phyloP scores from a whole-genome alignment of 2,329 filamentous ascomycete genomes.

The Fusarium kyushuense region DNA sequence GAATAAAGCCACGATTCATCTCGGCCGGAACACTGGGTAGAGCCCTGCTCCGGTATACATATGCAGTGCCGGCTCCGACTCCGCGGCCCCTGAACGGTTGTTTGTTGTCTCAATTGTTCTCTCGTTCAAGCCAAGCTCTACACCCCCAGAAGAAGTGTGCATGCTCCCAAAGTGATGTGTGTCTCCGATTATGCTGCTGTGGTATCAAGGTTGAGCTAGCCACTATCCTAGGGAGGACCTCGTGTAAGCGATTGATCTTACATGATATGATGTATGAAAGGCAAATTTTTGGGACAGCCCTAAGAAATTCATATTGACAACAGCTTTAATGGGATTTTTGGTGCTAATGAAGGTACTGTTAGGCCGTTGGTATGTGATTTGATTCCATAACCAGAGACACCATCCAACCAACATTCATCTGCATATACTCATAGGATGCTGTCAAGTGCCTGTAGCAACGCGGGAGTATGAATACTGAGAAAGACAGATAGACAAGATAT shows the following conservation, averaged over 20 bases:
- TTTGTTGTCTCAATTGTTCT: constrained; percentile 38
- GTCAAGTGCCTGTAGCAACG: constrained; percentile 1
- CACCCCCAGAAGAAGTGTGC: not conserved
- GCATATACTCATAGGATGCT: constrained; percentile 9
- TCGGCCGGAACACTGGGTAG: constrained; percentile 29
- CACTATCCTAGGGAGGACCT: not conserved
- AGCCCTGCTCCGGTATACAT: constrained; percentile 19
- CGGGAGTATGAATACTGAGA: constrained; percentile 13
- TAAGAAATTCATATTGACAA: not conserved
- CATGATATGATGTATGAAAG: constrained; percentile 3
- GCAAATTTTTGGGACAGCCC: not conserved
- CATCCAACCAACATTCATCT: not conserved
- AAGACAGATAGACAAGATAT: not conserved
- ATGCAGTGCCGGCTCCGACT: constrained; percentile 28
- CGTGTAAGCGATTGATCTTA: not conserved
- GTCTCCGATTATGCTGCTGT: not conserved
- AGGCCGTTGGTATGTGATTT: not conserved
- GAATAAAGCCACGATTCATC: constrained; percentile 30
- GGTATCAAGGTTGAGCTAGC: not conserved
- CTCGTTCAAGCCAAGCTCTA: constrained; percentile 7
- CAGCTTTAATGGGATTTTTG: not conserved
- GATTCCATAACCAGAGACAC: not conserved
- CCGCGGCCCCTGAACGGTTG: constrained; percentile 21
- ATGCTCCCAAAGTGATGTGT: not conserved
- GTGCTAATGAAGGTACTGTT: not conserved